Evolutionary conservation across 2,329 filamentous ascomycete genomes (phyloP).

Genomic region (Aspergillus candidus): DNA sequence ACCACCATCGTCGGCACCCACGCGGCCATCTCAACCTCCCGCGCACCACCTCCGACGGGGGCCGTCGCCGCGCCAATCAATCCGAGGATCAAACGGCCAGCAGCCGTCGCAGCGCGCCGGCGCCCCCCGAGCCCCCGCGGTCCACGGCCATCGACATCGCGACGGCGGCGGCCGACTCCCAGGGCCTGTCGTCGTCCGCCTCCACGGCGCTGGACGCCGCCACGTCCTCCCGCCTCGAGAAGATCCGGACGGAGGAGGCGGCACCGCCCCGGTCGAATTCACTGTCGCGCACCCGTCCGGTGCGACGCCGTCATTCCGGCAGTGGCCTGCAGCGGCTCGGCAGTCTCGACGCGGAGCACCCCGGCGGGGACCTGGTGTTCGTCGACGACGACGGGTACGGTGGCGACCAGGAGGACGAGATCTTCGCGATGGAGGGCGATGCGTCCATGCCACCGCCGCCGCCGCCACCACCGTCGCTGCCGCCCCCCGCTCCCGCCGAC

Average conservation of each 20-base stretch:
- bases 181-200: constrained; percentile 32
- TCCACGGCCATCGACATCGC: constrained; percentile 25
- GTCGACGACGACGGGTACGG: constrained; percentile 84
- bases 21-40: constrained; percentile 61
- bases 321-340: constrained; percentile 72
- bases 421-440: constrained; percentile 62
- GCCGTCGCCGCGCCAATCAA: constrained; percentile 28
- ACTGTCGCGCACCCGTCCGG: constrained; percentile 24
- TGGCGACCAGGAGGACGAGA: constrained; percentile 66
- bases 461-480: neutral
- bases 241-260: constrained; percentile 30
- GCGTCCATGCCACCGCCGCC: constrained; percentile 10
- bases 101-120: constrained; percentile 15
- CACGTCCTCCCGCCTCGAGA: constrained; percentile 26
- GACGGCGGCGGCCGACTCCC: constrained; percentile 19
- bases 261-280: constrained; percentile 42
- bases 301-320: constrained; percentile 72
- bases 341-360: constrained; percentile 61
- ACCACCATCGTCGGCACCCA: constrained; percentile 66
- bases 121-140: constrained; percentile 16
- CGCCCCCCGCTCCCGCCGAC: constrained; percentile 9
- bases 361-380: constrained; percentile 81
- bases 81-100: constrained; percentile 28
- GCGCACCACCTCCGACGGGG: constrained; percentile 33
- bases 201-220: constrained; percentile 33